Conservation (phyloP, 2,329 filamentous ascomycete genomes). For the Mycosphaerella sp. region DNA sequence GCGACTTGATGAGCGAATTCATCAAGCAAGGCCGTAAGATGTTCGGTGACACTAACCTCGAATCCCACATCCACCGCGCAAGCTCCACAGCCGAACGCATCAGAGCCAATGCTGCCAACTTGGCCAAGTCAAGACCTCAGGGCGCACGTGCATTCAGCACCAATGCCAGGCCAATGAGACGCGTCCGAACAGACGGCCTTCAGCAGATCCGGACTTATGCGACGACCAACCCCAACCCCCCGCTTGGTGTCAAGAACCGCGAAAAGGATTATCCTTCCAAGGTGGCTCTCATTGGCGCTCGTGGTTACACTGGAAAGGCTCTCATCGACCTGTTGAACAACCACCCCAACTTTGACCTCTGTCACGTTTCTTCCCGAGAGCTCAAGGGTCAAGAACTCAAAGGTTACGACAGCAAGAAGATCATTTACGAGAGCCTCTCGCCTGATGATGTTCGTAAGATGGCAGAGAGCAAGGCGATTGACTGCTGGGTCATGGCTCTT, state of each 20-base stretch:
- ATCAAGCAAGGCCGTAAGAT: slow-evolving; percentile 73
- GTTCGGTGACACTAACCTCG: slow-evolving; percentile 83
- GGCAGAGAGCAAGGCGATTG: slow-evolving; percentile 75
- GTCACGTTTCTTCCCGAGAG: slow-evolving; percentile 89
- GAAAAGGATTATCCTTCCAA: slow-evolving; percentile 72
- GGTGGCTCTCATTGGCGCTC: slow-evolving; percentile 81
- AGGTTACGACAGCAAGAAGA: slow-evolving; percentile 84
- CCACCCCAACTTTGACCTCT: slow-evolving; percentile 84
- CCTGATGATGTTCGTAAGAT: slow-evolving; percentile 81
- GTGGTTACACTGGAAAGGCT: slow-evolving; percentile 90
- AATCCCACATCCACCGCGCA: slow-evolving; percentile 73
- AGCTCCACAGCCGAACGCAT: slow-evolving; percentile 61
- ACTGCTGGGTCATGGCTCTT: slow-evolving; percentile 97
- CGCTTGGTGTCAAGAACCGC: slow-evolving; percentile 79
- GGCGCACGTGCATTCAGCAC: slow-evolving; percentile 59
- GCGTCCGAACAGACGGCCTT: slow-evolving; percentile 10
- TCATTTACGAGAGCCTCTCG: slow-evolving; percentile 84
- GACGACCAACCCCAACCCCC: slow-evolving; percentile 80
- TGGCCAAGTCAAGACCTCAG: slow-evolving; percentile 31
- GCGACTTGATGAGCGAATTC: slow-evolving; percentile 79
- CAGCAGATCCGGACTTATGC: slow-evolving; percentile 36
- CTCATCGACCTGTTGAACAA: slow-evolving; percentile 79
- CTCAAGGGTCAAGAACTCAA: slow-evolving; percentile 78
- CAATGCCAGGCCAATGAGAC: slow-evolving; percentile 34
- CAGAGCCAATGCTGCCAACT: slow-evolving; percentile 43